A percentile compares a stretch with the other conserved stretches of the same genome.
Evolutionary conservation across 306 rosid species (phyloP).

Genomic region (Trifolium repens): DNA sequence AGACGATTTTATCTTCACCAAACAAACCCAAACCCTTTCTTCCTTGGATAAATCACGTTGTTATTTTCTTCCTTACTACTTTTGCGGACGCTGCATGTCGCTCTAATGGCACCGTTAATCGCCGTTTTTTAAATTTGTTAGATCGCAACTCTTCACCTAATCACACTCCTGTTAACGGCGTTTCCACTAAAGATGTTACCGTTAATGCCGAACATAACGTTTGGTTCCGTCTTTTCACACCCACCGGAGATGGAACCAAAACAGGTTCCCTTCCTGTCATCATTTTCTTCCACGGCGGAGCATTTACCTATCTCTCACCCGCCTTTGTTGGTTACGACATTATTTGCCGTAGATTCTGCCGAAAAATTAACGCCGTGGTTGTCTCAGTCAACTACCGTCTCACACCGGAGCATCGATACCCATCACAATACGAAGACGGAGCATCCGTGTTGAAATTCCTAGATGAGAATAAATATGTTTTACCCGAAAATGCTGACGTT

Average conservation of each 20-base stretch:
- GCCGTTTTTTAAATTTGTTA: too few species aligned
- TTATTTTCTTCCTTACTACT: too few species aligned
- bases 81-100: too few species aligned
- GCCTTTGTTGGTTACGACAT: slow-evolving; percentile 47
- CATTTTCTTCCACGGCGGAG: slow-evolving; percentile 52
- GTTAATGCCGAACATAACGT: slow-evolving; percentile 52
- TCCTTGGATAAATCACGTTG: too few species aligned
- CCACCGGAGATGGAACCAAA: neutral
- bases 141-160: too few species aligned
- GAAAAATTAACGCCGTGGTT: slow-evolving; percentile 48
- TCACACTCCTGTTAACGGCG: too few species aligned
- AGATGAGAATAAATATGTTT: slow-evolving; percentile 23
- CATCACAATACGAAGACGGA: slow-evolving; percentile 77
- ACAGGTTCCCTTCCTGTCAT: neutral
- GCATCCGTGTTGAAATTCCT: slow-evolving; percentile 53
- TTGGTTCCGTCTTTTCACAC: slow-evolving; percentile 63
- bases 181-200: neutral
- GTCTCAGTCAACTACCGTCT: slow-evolving; percentile 79
- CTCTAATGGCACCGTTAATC: too few species aligned
- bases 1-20: too few species aligned
- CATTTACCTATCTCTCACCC: slow-evolving; percentile 56
- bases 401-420: slow-evolving; percentile 65
- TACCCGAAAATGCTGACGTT: slow-evolving; percentile 49
- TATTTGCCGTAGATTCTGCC: slow-evolving; percentile 53
- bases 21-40: too few species aligned